These are phyloP conservation scores for Colletotrichum limetticola DNA, from an alignment of 2,329 filamentous ascomycete genomes.

Conservation along the genomic window DNA sequence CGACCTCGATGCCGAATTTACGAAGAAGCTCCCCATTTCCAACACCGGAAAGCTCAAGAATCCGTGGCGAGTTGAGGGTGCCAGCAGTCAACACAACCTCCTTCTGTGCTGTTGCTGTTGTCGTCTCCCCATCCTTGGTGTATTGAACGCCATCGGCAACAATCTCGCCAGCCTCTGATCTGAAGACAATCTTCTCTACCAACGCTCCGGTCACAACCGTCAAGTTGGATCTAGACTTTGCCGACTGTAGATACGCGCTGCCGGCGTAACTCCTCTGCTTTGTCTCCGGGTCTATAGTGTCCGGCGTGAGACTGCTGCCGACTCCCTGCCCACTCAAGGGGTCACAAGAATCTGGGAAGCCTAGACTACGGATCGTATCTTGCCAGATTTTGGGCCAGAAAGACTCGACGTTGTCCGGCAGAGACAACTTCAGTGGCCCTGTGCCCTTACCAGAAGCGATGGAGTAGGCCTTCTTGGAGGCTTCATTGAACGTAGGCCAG, in stretches of 20 bases:
- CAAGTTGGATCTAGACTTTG: constrained; percentile 38
- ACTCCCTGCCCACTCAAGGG: constrained; percentile 38
- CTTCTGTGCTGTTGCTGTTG: constrained; percentile 40
- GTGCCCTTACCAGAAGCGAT: constrained; percentile 20
- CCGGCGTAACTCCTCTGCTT: constrained; percentile 41
- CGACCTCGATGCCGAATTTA: constrained; percentile 42
- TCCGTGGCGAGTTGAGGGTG: constrained; percentile 52
- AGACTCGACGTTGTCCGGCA: constrained; percentile 32
- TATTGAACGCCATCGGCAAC: constrained; percentile 39
- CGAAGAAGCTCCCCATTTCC: constrained; percentile 47
- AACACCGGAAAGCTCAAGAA: constrained; percentile 56
- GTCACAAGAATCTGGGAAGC: constrained; percentile 35
- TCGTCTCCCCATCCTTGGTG: constrained; percentile 29
- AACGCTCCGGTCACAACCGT: constrained; percentile 39
- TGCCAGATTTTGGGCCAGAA: constrained; percentile 36
- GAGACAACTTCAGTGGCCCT: constrained; percentile 33
- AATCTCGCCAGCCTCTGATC: constrained; percentile 9
- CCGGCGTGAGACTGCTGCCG: constrained; percentile 31
- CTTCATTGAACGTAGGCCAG: constrained; percentile 37
- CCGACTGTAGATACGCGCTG: constrained; percentile 38
- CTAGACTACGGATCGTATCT: constrained; percentile 36
- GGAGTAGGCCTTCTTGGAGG: constrained; percentile 32
- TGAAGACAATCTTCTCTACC: constrained; percentile 40
- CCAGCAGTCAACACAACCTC: constrained; percentile 57
- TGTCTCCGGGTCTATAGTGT: constrained; percentile 40